A percentile compares a stretch with the other conserved stretches of the same genome.
phyloP scores from a whole-genome alignment of 257 asterid genomes.

The Solanum pennellii region DNA sequence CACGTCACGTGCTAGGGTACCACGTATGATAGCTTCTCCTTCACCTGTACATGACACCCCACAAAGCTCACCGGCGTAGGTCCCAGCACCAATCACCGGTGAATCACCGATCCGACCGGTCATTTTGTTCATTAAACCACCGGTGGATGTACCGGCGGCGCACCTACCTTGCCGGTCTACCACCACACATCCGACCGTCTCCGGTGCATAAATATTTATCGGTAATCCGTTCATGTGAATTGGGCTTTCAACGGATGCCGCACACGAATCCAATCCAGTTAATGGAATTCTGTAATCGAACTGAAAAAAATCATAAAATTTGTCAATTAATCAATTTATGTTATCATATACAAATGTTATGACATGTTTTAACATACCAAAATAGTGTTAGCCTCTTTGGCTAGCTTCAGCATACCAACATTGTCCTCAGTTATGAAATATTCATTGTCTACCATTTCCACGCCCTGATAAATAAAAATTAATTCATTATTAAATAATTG shows the following conservation, averaged over 20 bases:
- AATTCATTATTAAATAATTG: neutral
- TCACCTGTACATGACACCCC: constrained; percentile 97
- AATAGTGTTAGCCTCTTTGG: constrained; percentile 85
- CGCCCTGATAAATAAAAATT: constrained; percentile 35
- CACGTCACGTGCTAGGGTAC: constrained; percentile 91
- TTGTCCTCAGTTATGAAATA: constrained; percentile 91
- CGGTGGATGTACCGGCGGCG: constrained; percentile 96
- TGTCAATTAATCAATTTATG: neutral
- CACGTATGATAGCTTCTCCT: constrained; percentile 94
- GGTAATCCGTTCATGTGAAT: constrained; percentile 85
- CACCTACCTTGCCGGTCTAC: constrained; percentile 72
- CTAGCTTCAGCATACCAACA: constrained; percentile 80
- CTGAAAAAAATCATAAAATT: constrained; percentile 10
- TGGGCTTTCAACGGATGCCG: constrained; percentile 39
- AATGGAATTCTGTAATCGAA: constrained; percentile 69
- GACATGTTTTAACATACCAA: constrained; percentile 20
- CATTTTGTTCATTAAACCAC: constrained; percentile 94
- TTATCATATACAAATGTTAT: neutral
- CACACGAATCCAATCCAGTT: constrained; percentile 38
- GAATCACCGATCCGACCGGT: constrained; percentile 86
- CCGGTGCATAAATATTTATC: constrained; percentile 71
- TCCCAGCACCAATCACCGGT: constrained; percentile 87
- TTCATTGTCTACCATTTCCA: constrained; percentile 64
- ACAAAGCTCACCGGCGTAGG: constrained; percentile 65
- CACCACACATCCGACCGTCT: constrained; percentile 94